A percentile compares a stretch with the other conserved stretches of the same genome.
Conservation (phyloP, 768 basidiomycete species). For the Hygrophorus russula region DNA sequence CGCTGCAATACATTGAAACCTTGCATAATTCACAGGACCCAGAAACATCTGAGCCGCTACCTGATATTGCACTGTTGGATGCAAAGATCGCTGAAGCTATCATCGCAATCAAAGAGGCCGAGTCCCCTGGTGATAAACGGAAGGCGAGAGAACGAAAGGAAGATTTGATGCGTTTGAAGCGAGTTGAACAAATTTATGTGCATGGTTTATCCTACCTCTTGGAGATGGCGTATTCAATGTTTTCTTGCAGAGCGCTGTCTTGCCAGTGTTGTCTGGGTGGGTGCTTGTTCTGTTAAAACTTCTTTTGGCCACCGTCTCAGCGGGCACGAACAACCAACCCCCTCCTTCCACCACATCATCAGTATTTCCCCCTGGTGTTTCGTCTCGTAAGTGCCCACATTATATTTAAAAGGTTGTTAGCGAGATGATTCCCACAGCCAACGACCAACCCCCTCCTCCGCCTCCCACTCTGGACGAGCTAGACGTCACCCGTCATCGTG, state of each 20-base stretch:
- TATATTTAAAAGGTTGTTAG: constrained; percentile 2
- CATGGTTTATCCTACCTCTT: constrained; percentile 16
- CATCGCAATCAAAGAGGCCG: constrained; percentile 35
- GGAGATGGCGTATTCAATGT: background rate
- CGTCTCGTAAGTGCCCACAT: constrained; percentile 39
- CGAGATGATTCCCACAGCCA: constrained; percentile 24
- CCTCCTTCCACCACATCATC: constrained; percentile 61
- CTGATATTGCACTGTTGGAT: constrained; percentile 63
- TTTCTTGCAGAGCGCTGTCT: constrained; percentile 54
- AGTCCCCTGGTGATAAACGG: constrained; percentile 40
- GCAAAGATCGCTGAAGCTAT: constrained; percentile 63
- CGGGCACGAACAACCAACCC: constrained; percentile 49
- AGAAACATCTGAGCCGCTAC: constrained; percentile 52
- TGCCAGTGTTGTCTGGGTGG: constrained; percentile 81
- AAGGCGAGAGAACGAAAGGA: constrained; percentile 59
- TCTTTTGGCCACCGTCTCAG: constrained; percentile 85
- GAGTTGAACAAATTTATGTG: constrained; percentile 92
- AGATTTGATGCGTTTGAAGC: constrained; percentile 77
- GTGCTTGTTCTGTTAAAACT: constrained; percentile 91
- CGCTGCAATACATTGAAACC: constrained; percentile 1
- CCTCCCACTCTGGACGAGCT: constrained; percentile 83
- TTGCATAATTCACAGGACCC: constrained; percentile 31
- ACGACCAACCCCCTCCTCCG: constrained; percentile 49
- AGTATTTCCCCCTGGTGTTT: constrained; percentile 60
- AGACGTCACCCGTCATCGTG: constrained; percentile 89